Evolutionary conservation across 2,329 filamentous ascomycete genomes (phyloP).

Genomic region (Peltaster fructicola): DNA sequence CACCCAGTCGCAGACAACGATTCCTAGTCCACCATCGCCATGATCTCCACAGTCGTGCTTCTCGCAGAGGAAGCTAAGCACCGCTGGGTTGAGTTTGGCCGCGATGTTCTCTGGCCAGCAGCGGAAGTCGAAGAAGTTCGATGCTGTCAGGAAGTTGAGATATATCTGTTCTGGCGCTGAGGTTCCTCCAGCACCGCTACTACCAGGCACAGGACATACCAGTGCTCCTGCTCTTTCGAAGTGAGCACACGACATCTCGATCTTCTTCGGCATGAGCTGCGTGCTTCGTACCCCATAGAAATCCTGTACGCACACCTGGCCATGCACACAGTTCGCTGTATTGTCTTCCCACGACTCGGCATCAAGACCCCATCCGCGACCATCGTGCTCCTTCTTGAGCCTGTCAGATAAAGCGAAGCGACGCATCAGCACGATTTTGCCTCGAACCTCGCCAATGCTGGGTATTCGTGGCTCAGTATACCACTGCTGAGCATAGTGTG

Average conservation of each 20-base stretch:
- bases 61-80: slow-evolving; percentile 39
- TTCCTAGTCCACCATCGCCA: slow-evolving; percentile 51
- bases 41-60: slow-evolving; percentile 27
- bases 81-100: slow-evolving; percentile 65
- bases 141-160: slow-evolving; percentile 78
- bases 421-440: slow-evolving; percentile 68
- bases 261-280: slow-evolving; percentile 64
- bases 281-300: slow-evolving; percentile 76
- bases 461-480: slow-evolving; percentile 64
- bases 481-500: slow-evolving; percentile 58
- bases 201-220: slow-evolving; percentile 21
- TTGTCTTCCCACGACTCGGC: slow-evolving; percentile 70
- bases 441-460: slow-evolving; percentile 57
- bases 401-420: slow-evolving; percentile 48
- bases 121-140: slow-evolving; percentile 80
- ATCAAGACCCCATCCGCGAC: slow-evolving; percentile 39
- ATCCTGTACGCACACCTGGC: slow-evolving; percentile 73
- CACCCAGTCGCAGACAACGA: slow-evolving; percentile 89
- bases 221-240: slow-evolving; percentile 46
- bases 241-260: slow-evolving; percentile 54
- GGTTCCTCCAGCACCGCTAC: too few relatives aligned
- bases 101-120: slow-evolving; percentile 94
- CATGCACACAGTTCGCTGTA: slow-evolving; percentile 56
- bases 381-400: slow-evolving; percentile 34
- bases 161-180: slow-evolving; percentile 51